phyloP scores from a whole-genome alignment of 192 early-diverging fungal species.

The Coemansia sp. region DNA sequence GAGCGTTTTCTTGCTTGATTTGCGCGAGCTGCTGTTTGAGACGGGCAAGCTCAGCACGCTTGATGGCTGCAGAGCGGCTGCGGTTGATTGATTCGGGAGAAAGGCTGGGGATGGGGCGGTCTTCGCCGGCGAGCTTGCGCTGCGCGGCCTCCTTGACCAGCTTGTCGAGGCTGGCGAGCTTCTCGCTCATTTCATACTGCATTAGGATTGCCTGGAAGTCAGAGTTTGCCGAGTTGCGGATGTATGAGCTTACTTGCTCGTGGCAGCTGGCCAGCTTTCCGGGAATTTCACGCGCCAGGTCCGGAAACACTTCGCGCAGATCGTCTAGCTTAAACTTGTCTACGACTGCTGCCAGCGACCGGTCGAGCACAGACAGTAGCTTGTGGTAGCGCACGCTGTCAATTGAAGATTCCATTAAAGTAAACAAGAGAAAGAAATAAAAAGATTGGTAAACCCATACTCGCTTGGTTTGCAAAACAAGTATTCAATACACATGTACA shows the following conservation, averaged over 20 bases:
- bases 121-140: constrained; percentile 14
- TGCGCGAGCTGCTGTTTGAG: constrained; percentile 27
- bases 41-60: constrained; percentile 32
- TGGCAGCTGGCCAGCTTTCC: constrained; percentile 46
- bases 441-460: background rate
- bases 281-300: constrained; percentile 45
- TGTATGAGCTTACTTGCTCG: constrained; percentile 49
- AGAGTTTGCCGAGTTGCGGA: constrained; percentile 47
- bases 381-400: constrained; percentile 52
- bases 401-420: background rate
- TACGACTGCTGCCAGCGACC: constrained; percentile 49
- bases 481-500: too few relatives aligned
- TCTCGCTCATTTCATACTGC: constrained; percentile 49
- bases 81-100: constrained; percentile 47
- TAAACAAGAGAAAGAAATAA: background rate
- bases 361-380: constrained; percentile 46
- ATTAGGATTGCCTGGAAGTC: constrained; percentile 52
- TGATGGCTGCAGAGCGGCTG: constrained; percentile 36
- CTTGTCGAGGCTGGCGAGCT: constrained; percentile 34
- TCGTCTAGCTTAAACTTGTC: constrained; percentile 43
- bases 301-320: constrained; percentile 34
- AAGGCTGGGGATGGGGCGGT: constrained; percentile 21
- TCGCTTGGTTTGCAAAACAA: background rate
- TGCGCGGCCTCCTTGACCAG: constrained; percentile 37
- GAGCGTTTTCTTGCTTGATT: constrained; percentile 26